These are phyloP conservation scores for Golubevia pallescens DNA, from an alignment of 1,284 basidiomycete genomes.

Conservation along the genomic window DNA sequence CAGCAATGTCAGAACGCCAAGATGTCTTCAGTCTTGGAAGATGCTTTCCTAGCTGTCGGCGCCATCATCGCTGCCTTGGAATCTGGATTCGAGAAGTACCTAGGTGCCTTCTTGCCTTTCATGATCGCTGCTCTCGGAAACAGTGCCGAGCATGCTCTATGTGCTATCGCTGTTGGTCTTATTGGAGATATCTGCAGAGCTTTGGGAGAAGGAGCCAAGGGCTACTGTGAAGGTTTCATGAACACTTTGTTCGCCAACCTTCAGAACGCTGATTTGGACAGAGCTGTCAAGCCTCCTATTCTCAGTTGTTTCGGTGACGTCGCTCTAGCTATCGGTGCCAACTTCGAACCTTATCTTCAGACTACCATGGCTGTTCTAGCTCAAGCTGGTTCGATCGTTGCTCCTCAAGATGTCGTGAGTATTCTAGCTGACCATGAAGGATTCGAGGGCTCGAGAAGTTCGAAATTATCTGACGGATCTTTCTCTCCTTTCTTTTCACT, in stretches of 20 bases:
- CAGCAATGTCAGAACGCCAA: constrained; percentile 77
- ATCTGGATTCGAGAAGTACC: constrained; percentile 82
- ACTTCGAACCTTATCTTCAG: constrained; percentile 86
- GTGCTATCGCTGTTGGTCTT: constrained; percentile 91
- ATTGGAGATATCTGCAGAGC: constrained; percentile 95
- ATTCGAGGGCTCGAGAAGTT: no score
- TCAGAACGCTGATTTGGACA: constrained; percentile 85
- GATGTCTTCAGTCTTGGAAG: constrained; percentile 93
- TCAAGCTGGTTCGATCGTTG: constrained; percentile 77
- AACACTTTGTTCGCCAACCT: constrained; percentile 87
- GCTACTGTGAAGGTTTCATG: constrained; percentile 88
- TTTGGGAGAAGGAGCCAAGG: constrained; percentile 79
- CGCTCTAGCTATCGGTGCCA: constrained; percentile 82
- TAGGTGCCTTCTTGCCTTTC: constrained; percentile 86
- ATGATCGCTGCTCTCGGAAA: constrained; percentile 87
- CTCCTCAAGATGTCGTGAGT: background rate
- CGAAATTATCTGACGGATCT: background rate
- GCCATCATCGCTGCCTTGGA: constrained; percentile 77
- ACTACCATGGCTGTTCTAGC: constrained; percentile 88
- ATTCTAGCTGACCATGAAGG: background rate
- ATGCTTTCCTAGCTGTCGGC: constrained; percentile 94
- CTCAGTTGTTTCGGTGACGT: constrained; percentile 96
- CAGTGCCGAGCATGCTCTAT: constrained; percentile 93
- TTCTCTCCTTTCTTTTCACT: background rate
- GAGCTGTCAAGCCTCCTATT: constrained; percentile 95